Evolutionary conservation across 305 asterid genomes (phyloP), one percentile per base, ranked within the genome.

Genomic region (Fraxinus sp.): DNA sequence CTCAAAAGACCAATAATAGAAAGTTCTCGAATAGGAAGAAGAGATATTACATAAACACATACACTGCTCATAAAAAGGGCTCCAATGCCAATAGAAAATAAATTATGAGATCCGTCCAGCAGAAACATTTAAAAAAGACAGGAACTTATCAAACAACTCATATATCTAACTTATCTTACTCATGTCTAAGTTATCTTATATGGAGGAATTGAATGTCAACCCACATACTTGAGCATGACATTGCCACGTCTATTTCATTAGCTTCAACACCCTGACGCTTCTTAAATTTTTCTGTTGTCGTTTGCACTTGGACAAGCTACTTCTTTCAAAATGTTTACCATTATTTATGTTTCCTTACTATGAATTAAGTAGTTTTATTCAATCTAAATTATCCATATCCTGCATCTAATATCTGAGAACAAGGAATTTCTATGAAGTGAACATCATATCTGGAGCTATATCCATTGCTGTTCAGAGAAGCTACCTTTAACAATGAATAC

Each of bases 31-130:
- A 39, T 78, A 20, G 10, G 16, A 46, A 55, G 59, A 36, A 8
- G 55, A 33, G 10, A 32, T 70, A 35, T 82, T 59, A 39, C 37
- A 72, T 75, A 82, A 78, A 52, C 18, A 26, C 64, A 83, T 74
- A 68, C 74, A 2, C 24, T 71, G 44, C 37, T 32, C 35, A 70
- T 13, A 75, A 28, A 41, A 70, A 71, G 81, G 77, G 44, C 64
- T 57, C 78, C 24, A 18, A 26, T 77, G 79, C 80, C 62, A 18
- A 77, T 41, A 71, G 68, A 36, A 80, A 22, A 62, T 83, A 49
- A 81, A 28, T 26, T 74, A 73, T 76, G 74, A 16, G 76, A 77
- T 66, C 78, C 49, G 36, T 76, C 72, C 70, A 49, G 78, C 24
- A 52, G 44, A 52, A 62, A 46, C 4, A 9, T 32, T 33, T 28